Percentiles rank a stretch among this genome's conserved stretches.
Evolutionary conservation across 129 eudicot genomes (phyloP).

Genomic region (Centella asiatica): DNA sequence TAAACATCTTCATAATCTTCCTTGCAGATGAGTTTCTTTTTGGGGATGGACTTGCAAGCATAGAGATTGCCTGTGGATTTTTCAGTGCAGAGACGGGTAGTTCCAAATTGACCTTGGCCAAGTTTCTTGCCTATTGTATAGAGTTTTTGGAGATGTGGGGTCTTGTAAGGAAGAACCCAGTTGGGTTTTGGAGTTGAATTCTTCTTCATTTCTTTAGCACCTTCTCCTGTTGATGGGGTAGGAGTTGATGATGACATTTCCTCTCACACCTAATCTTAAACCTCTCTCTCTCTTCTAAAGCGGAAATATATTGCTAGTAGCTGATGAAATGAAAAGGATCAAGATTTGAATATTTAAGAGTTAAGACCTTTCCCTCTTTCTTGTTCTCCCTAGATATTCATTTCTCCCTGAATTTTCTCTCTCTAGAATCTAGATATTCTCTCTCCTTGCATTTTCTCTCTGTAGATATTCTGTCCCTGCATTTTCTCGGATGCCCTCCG

Average conservation of each 20-base stretch:
- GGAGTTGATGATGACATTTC: slow-evolving; percentile 32
- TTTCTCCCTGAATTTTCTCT: too few species aligned
- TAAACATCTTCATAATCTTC: slow-evolving; percentile 88
- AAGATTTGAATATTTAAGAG: too few species aligned
- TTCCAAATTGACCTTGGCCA: slow-evolving; percentile 92
- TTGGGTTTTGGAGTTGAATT: slow-evolving; percentile 32
- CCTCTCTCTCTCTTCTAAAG: too few species aligned
- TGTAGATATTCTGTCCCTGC: too few species aligned
- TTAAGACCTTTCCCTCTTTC: too few species aligned
- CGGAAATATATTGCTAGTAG: too few species aligned
- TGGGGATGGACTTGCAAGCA: slow-evolving; percentile 88
- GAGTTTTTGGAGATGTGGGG: slow-evolving; percentile 48
- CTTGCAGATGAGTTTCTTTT: slow-evolving; percentile 66
- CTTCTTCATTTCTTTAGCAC: too few species aligned
- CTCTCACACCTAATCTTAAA: slow-evolving; percentile 1
- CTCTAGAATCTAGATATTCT: too few species aligned
- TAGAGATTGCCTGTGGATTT: slow-evolving; percentile 45
- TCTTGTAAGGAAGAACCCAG: slow-evolving; percentile 70
- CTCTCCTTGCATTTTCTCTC: too few species aligned
- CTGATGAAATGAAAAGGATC: too few species aligned
- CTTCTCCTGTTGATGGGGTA: slow-evolving; percentile 16
- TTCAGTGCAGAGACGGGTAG: slow-evolving; percentile 76
- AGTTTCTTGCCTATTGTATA: slow-evolving; percentile 67
- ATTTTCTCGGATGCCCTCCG: too few species aligned
- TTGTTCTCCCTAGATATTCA: too few species aligned